Evolutionary conservation across 805 yeast species (phyloP).

Genomic region (Wickerhamiella kazuoi): DNA sequence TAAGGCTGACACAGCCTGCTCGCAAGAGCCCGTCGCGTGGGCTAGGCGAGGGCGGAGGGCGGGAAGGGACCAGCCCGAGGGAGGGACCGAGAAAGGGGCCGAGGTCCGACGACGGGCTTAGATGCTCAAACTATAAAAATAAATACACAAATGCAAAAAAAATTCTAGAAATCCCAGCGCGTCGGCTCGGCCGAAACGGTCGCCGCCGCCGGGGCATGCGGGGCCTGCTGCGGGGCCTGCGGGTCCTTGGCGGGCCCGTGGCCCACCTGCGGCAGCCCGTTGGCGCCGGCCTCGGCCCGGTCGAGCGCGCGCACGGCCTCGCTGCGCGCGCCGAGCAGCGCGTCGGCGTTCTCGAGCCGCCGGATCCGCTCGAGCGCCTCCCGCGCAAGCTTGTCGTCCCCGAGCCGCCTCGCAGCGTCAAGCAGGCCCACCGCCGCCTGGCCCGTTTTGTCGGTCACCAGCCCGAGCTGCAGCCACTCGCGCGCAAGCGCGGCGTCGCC

Average conservation of each 20-base stretch:
- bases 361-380: slow-evolving; percentile 4
- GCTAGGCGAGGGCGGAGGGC: too few species aligned
- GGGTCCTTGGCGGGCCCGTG: too few species aligned
- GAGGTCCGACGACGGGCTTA: too few species aligned
- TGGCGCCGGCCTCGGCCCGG: too few species aligned
- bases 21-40: too few species aligned
- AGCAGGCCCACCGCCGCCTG: slow-evolving; percentile 13
- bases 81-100: too few species aligned
- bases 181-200: background rate
- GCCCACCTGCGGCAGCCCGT: too few species aligned
- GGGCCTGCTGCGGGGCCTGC: too few species aligned
- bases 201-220: background rate
- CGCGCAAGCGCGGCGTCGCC: slow-evolving; percentile 39
- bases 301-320: too few species aligned
- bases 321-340: slow-evolving; percentile 3
- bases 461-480: slow-evolving; percentile 76
- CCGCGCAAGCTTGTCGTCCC: slow-evolving; percentile 4
- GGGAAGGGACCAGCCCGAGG: too few species aligned
- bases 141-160: background rate
- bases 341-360: slow-evolving; percentile 4
- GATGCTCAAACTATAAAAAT: too few species aligned
- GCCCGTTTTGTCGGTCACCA: slow-evolving; percentile 13
- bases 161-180: background rate
- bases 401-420: slow-evolving; percentile 10
- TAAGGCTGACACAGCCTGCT: too few species aligned